Conservation (phyloP, 2,329 filamentous ascomycete genomes). For the Whalleya microplaca region DNA sequence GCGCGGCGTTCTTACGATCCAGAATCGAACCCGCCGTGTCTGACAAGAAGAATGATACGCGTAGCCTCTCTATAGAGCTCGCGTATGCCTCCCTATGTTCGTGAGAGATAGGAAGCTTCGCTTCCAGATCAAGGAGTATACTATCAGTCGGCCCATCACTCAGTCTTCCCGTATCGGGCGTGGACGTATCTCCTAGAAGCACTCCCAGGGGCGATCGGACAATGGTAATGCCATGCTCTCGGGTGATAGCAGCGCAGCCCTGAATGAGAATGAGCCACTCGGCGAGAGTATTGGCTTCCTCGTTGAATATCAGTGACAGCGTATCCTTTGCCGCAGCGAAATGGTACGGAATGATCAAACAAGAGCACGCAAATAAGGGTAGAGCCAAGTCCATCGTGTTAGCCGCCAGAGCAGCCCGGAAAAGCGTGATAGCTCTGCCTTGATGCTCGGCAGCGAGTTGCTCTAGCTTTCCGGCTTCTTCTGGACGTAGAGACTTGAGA, state of each 20-base stretch:
- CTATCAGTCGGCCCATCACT: slow-evolving; percentile 15
- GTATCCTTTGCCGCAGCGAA: slow-evolving; percentile 29
- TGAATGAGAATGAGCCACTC: slow-evolving; percentile 32
- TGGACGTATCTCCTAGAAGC: slow-evolving; percentile 23
- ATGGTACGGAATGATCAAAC: slow-evolving; percentile 30
- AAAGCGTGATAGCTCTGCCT: slow-evolving; percentile 24
- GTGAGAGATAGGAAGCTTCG: slow-evolving; percentile 5
- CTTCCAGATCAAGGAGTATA: slow-evolving; percentile 6
- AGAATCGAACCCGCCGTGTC: slow-evolving; percentile 19
- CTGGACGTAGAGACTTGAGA: slow-evolving; percentile 8
- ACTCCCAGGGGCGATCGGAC: slow-evolving; percentile 17
- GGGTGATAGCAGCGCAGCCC: slow-evolving; percentile 24
- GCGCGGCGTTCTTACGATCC: slow-evolving; percentile 28
- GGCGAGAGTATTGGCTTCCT: slow-evolving; percentile 23
- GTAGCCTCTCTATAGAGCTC: slow-evolving; percentile 18
- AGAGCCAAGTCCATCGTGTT: slow-evolving; percentile 18
- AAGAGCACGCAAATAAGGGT: slow-evolving; percentile 31
- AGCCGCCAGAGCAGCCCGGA: slow-evolving; percentile 22
- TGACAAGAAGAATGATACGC: slow-evolving; percentile 27
- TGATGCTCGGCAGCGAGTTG: slow-evolving; percentile 29
- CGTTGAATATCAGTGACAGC: slow-evolving; percentile 26
- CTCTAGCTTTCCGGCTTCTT: slow-evolving; percentile 14
- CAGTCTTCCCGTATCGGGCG: slow-evolving; percentile 13
- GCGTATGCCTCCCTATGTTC: slow-evolving; percentile 13
- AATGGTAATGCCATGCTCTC: slow-evolving; percentile 13